phyloP scores from a whole-genome alignment of 768 basidiomycete species.

The Leucosporidium scottii region DNA sequence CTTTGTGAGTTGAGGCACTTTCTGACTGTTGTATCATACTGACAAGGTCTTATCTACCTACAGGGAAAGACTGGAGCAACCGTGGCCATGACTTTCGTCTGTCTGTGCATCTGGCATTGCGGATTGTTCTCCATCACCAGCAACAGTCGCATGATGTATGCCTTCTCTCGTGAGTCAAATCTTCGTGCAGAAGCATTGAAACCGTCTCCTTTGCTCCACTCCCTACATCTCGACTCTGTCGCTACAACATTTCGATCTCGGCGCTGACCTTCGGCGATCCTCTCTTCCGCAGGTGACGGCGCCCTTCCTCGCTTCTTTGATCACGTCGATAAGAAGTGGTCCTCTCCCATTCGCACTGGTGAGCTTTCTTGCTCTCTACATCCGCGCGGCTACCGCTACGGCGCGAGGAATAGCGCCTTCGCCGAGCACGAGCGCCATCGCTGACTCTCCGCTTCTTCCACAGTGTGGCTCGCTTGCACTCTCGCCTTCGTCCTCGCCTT shows the following conservation, averaged over 20 bases:
- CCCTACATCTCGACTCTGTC: no score
- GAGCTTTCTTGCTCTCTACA: constrained; percentile 5
- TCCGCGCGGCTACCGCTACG: no score
- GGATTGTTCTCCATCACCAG: constrained; percentile 54
- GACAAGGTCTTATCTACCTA: no score
- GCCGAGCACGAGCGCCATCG: no score
- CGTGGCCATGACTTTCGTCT: constrained; percentile 35
- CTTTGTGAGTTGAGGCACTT: constrained; percentile 44
- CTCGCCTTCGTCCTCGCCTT: constrained; percentile 67
- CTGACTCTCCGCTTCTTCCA: background rate
- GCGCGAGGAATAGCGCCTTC: no score
- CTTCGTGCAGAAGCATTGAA: no score
- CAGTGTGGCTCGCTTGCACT: constrained; percentile 72
- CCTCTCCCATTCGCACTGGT: constrained; percentile 60
- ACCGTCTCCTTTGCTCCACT: no score
- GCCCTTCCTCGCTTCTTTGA: constrained; percentile 39
- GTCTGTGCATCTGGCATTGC: constrained; percentile 30
- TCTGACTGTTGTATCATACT: no score
- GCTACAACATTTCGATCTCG: background rate
- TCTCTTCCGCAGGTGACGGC: constrained; percentile 50
- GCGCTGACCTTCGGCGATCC: background rate
- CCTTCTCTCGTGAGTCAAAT: constrained; percentile 71
- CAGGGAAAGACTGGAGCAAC: constrained; percentile 59
- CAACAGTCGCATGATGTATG: constrained; percentile 77
- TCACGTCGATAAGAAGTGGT: background rate